Base-by-base conservation (phyloP, 2,329 filamentous ascomycete genomes). In the Phaeophleospora eucalypticola region DNA sequence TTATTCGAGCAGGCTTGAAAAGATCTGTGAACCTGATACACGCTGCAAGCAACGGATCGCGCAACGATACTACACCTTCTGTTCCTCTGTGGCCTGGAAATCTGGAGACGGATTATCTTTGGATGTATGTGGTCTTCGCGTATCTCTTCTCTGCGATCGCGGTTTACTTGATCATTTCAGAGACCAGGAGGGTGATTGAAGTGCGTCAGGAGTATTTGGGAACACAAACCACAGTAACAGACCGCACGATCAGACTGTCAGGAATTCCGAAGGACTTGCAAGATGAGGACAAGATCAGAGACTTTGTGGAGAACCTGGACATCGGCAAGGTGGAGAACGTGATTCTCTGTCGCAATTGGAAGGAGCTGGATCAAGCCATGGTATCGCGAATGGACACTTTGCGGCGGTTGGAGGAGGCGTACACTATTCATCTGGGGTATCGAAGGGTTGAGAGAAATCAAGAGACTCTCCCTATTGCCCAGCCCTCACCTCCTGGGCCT, bases 81-180 rank as follows among this genome's bases (percentile, higher is more conserved):
- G 46, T 52, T 16, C 52, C 48, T 3, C 52, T 52, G 27, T 51
- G 44, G 33, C 53, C 52, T 2, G 50, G 43, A 17, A 55, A 64
- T 35, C 46, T 66, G 46, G 68, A 71, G 45, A 72, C 68, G 14
- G 73, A 75, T 47, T 95, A 90, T 59, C 72, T 96, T 1, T 96
- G 91, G 89, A 87, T 91, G 61, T 96, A 97, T 62, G 80, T 95
- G 12, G 75, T 87, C n/a, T 98, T 98, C 60, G 87, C 89, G 1
- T 98, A 96, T 71, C 77, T 97, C 41, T 98, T 97, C 67, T 91
- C 86, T 4, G 81, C 75, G 1, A 70, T 97, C 35, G 86, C 87
- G 0, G 73, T 96, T 10, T 95, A 90, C 64, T 80, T 91, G 57
- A 82, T 97, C 59, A 82, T 91, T 48, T 78, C 79, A 35, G 85